Base-by-base conservation (phyloP, 192 early-diverging fungal species). In the Podila epigama region DNA sequence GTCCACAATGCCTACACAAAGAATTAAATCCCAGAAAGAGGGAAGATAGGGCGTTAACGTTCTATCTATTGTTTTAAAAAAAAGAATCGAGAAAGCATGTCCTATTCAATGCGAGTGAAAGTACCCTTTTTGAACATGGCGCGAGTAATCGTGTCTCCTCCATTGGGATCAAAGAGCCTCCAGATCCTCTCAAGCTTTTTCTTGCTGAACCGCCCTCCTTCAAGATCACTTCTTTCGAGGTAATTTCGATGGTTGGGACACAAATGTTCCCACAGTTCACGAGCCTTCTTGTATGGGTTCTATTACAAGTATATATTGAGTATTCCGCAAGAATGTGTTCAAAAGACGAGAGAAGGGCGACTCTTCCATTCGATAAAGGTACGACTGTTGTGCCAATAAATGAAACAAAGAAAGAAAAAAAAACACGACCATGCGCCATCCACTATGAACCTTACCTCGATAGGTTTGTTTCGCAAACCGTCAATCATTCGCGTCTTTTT, bases 261-360 rank as follows among this genome's bases (percentile, higher is more conserved):
- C 18, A 75, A 61, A 15, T 64, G 37, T 7, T 27, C 25, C 71
- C 71, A 75, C 12, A 75, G 35, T 18, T 75, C 58, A 39, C 66
- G 66, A 56, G 71, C 71, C 25, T 66, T 75, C 31, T 75, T 75
- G 54, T 75, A 56, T 13, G 71, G 71, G 8, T 75, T 75, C 71
- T 75, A 62, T 25, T 7, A 0, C 13, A 13, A 18, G 5, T 25
- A 9, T 4, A 4, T 2, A 15, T 18, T 22, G 5, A 18, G n/a
- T n/a, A n/a, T n/a, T n/a, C n/a, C n/a, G n/a, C n/a, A n/a, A n/a
- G n/a, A n/a, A n/a, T n/a, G n/a, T n/a, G n/a, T n/a, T n/a, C n/a
- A n/a, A n/a, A n/a, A n/a, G n/a, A n/a, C n/a, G n/a, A n/a, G n/a
- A n/a, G n/a, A n/a, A n/a, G n/a, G n/a, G n/a, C n/a, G n/a, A n/a